These are phyloP conservation scores for Debaryomycetaceae sp. DNA, from an alignment of 1,139 yeast genomes.

Conservation along the genomic window DNA sequence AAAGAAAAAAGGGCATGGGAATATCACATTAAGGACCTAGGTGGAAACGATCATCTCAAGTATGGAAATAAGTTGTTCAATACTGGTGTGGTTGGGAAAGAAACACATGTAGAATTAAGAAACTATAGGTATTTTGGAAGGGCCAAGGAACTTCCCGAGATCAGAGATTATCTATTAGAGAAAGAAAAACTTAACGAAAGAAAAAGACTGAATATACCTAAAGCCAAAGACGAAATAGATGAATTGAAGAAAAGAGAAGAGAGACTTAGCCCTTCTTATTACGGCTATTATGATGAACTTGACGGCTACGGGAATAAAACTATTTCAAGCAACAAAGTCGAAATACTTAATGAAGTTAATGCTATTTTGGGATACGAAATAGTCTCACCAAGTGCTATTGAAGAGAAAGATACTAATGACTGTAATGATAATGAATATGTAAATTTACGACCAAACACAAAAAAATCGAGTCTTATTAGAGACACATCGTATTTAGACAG, in stretches of 20 bases:
- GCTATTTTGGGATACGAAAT: constrained; percentile 12
- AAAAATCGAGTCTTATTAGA: constrained; percentile 15
- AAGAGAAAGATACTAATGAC: constrained; percentile 5
- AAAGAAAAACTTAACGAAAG: constrained; percentile 19
- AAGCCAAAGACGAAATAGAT: constrained; percentile 12
- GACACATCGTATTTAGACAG: constrained; percentile 5
- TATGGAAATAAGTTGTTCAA: constrained; percentile 21
- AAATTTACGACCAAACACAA: constrained; percentile 20
- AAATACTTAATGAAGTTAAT: constrained; percentile 12
- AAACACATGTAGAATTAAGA: constrained; percentile 23
- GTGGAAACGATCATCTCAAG: constrained; percentile 62
- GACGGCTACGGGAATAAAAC: neutral
- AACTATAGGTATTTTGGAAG: constrained; percentile 81
- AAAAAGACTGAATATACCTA: constrained; percentile 12
- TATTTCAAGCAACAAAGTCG: constrained; percentile 8
- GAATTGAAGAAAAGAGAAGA: constrained; percentile 15
- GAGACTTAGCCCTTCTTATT: constrained; percentile 29
- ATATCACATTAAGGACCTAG: constrained; percentile 60
- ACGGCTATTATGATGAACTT: constrained; percentile 43
- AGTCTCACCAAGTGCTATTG: constrained; percentile 8
- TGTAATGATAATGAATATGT: neutral
- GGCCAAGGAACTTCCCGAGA: constrained; percentile 79
- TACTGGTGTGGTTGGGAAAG: constrained; percentile 19
- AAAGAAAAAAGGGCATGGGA: constrained; percentile 79
- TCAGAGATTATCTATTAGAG: constrained; percentile 47